Percentiles rank a stretch among this genome's conserved stretches.
phyloP scores from a whole-genome alignment of 495 filamentous ascomycete genomes.

The Staphylotrichum longicolle region DNA sequence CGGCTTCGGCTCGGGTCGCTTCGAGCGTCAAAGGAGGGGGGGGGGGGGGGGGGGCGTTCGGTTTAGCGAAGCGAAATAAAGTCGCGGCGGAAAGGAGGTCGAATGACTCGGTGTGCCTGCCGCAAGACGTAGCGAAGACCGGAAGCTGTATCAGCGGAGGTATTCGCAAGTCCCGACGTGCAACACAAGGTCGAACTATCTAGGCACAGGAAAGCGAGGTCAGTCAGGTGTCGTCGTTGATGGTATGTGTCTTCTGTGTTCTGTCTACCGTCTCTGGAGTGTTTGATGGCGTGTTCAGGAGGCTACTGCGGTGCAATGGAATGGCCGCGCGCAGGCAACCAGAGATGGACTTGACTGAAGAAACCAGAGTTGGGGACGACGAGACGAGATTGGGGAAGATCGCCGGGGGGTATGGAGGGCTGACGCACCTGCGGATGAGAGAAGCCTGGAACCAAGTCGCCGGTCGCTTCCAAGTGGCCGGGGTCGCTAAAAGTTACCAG shows the following conservation, averaged over 20 bases:
- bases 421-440: constrained; percentile 21
- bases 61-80: constrained; percentile 10
- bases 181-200: constrained; percentile 7
- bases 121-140: not conserved
- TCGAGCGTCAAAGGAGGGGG: not conserved
- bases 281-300: not conserved
- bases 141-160: not conserved
- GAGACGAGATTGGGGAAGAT: constrained; percentile 6
- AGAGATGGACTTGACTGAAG: not conserved
- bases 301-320: not conserved
- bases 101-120: constrained; percentile 4
- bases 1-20: constrained; percentile 4
- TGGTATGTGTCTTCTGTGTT: constrained; percentile 8
- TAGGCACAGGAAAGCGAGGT: constrained; percentile 7
- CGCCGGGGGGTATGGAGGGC: constrained; percentile 8
- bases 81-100: not conserved
- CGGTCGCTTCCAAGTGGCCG: constrained; percentile 13
- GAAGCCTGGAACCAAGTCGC: constrained; percentile 13
- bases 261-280: not conserved
- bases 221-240: not conserved
- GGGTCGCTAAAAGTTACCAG: not conserved
- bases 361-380: not conserved
- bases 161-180: not conserved
- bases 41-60: constrained; percentile 1
- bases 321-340: not conserved